These are phyloP conservation scores for Lactarius sanguifluus DNA, from an alignment of 768 basidiomycete genomes.

Conservation along the genomic window DNA sequence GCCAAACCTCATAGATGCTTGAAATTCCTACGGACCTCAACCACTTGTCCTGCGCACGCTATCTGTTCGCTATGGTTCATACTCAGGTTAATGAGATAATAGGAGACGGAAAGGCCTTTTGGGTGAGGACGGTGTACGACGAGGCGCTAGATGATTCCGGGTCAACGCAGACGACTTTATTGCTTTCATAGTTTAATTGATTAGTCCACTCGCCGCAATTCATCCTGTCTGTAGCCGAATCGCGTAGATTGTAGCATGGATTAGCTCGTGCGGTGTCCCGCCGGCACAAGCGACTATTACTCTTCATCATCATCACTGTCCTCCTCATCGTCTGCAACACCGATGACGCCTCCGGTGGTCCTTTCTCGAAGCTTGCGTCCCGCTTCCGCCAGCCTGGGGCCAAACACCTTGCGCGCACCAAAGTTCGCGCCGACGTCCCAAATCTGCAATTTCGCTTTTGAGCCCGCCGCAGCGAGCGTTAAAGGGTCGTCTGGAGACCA, in stretches of 20 bases:
- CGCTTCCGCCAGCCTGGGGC: conserved; percentile 68
- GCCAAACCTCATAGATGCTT: no score
- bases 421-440: conserved; percentile 91
- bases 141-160: conserved; percentile 57
- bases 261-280: background rate
- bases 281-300: conserved; percentile 27
- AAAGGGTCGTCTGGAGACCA: conserved; percentile 96
- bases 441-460: conserved; percentile 89
- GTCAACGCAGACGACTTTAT: conserved; percentile 55
- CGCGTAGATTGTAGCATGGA: conserved; percentile 21
- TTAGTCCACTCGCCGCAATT: conserved; percentile 7
- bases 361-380: conserved; percentile 69
- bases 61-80: background rate
- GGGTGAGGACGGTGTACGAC: no score
- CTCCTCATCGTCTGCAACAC: conserved; percentile 69
- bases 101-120: no score
- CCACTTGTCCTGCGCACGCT: background rate
- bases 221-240: conserved; percentile 15
- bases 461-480: conserved; percentile 91
- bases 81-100: background rate
- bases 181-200: conserved; percentile 18
- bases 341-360: conserved; percentile 63
- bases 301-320: conserved; percentile 52
- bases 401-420: conserved; percentile 82
- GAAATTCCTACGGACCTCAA: no score